Base-by-base conservation (phyloP, 2,329 filamentous ascomycete species). In the Neonectria faginata region DNA sequence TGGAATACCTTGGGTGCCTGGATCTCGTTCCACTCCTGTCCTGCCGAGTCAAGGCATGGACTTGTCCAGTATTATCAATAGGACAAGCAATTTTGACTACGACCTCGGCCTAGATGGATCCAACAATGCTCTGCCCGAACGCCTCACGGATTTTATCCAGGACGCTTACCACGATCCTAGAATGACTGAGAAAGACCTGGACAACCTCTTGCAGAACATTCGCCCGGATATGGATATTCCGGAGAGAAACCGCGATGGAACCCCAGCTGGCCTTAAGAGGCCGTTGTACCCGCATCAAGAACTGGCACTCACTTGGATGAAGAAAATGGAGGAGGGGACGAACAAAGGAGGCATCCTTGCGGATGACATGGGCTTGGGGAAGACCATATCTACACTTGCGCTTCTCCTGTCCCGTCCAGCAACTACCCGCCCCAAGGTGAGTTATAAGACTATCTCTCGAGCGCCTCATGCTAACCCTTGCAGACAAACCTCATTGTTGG, bases 291-390 rank as follows among this genome's bases (percentile, higher is more conserved):
- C 91, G 50, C 94, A 97, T 73, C 94, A 97, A 75, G 90, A 92
- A 71, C 81, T 95, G 78, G 93, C 93, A 7, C 82, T 97, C 31
- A 88, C 90, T 12, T 97, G 94, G 94, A 88, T 97, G 86, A 84
- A 90, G 51, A 84, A 89, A n/a, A 93, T 92, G 76, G 94, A 97
- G 76, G 86, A 84, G 18, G 89, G 92, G 9, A 84, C 89, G 57
- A 93, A 91, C 73, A 93, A 91, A 72, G 94, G 94, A n/a, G 94
- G 94, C 42, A 94, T 97, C 60, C 84, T 97, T 16, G 93, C 93
- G 2, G 94, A 97, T 76, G 94, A 97, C 73, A 97, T 97, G 94
- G 94, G 94, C 3, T 79, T 97, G 10, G 94, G 94, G 18, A 97
- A 97, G 80, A 97, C 94, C 0, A 90, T 97, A 25, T 93, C 95